Percentiles rank a stretch among this genome's conserved stretches.
Conservation (phyloP, 768 basidiomycete species). For the Pulveroboletus ravenelii region DNA sequence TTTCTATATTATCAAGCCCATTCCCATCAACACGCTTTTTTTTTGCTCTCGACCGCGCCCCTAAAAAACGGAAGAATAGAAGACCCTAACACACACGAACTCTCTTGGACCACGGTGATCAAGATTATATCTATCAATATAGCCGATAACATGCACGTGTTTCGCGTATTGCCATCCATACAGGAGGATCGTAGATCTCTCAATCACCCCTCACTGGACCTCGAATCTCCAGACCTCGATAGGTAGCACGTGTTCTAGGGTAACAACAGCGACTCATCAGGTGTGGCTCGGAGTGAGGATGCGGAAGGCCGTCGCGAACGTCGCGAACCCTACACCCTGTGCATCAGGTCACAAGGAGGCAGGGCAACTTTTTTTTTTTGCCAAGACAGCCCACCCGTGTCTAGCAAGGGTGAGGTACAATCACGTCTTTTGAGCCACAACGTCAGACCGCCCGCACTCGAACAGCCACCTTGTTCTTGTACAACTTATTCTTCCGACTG, state of each 20-base stretch:
- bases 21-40: background rate
- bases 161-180: slow-evolving; percentile 2
- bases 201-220: background rate
- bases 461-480: background rate
- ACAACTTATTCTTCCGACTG: background rate
- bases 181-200: background rate
- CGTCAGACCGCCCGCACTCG: background rate
- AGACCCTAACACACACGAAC: no score
- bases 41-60: background rate
- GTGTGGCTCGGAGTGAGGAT: background rate
- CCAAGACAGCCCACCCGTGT: background rate
- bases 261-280: background rate
- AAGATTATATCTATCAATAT: background rate
- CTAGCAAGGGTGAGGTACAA: background rate
- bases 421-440: background rate
- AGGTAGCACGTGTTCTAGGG: background rate
- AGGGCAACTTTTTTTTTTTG: background rate
- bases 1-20: background rate
- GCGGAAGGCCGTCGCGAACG: background rate
- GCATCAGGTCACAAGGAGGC: background rate
- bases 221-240: background rate
- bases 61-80: background rate
- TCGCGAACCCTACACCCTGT: background rate
- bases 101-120: background rate
- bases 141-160: slow-evolving; percentile 5